These are phyloP conservation scores for Phaeotremella skinneri DNA, from an alignment of 768 basidiomycete species.

Conservation along the genomic window DNA sequence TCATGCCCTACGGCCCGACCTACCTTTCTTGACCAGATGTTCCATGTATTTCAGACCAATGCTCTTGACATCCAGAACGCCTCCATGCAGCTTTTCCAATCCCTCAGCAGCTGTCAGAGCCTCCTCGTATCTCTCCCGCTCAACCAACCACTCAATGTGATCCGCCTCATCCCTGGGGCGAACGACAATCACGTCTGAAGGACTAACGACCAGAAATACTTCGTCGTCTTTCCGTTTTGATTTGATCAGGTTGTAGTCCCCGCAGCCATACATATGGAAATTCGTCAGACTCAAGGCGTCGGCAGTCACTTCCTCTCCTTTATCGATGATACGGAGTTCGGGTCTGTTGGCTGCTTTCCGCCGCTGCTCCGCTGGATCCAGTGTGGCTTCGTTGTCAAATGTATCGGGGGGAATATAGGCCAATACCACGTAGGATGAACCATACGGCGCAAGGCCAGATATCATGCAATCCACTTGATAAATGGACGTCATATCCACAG, in stretches of 20 bases:
- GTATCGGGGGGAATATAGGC: slow-evolving; percentile 80
- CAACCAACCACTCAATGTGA: slow-evolving; percentile 88
- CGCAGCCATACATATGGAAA: slow-evolving; percentile 82
- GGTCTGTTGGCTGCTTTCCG: slow-evolving; percentile 86
- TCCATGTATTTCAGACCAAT: slow-evolving; percentile 86
- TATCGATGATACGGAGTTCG: slow-evolving; percentile 86
- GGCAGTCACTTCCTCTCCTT: slow-evolving; percentile 81
- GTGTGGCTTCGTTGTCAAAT: slow-evolving; percentile 66
- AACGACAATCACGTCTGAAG: slow-evolving; percentile 82
- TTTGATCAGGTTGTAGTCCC: slow-evolving; percentile 78
- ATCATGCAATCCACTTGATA: slow-evolving; percentile 96
- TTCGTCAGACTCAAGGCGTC: slow-evolving; percentile 77
- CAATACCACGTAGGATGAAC: slow-evolving; percentile 67
- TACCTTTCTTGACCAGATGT: slow-evolving; percentile 78
- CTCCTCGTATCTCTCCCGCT: slow-evolving; percentile 79
- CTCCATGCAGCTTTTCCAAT: slow-evolving; percentile 57
- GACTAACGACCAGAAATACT: slow-evolving; percentile 80
- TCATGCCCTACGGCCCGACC: slow-evolving; percentile 20
- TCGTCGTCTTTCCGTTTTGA: slow-evolving; percentile 53
- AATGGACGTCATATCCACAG: slow-evolving; percentile 82
- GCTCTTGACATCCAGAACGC: slow-evolving; percentile 50
- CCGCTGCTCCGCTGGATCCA: slow-evolving; percentile 70
- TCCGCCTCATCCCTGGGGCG: slow-evolving; percentile 81
- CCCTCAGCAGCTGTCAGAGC: slow-evolving; percentile 77
- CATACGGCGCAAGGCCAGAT: slow-evolving; percentile 78